These are phyloP conservation scores for Triangularia verruculosa DNA, from an alignment of 2,329 filamentous ascomycete genomes.

Conservation along the genomic window DNA sequence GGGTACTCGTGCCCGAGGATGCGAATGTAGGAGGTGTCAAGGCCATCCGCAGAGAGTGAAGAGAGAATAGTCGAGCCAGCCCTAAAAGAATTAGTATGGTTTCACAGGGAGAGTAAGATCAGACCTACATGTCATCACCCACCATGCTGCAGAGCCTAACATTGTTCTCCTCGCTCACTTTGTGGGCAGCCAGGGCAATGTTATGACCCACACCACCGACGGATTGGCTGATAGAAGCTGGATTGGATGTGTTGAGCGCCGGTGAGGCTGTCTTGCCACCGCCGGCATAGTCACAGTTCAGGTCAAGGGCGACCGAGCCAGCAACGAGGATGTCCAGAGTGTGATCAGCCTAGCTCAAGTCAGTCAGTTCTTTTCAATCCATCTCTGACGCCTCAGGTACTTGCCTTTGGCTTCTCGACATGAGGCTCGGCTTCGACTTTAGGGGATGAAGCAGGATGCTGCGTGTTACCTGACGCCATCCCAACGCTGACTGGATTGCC, in stretches of 20 bases:
- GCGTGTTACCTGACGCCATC: conserved; percentile 13
- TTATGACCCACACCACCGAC: conserved; percentile 92
- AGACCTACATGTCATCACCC: conserved; percentile 67
- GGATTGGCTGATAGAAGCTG: conserved; percentile 73
- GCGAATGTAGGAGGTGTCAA: conserved; percentile 63
- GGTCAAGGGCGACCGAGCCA: conserved; percentile 84
- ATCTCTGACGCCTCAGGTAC: background rate
- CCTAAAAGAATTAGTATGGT: conserved; percentile 35
- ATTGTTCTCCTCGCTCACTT: conserved; percentile 55
- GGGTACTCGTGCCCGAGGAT: conserved; percentile 47
- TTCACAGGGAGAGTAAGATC: background rate
- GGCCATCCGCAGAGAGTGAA: conserved; percentile 60
- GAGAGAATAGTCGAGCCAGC: conserved; percentile 72
- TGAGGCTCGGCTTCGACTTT: conserved; percentile 1
- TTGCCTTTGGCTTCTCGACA: conserved; percentile 3
- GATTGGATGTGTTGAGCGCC: conserved; percentile 77
- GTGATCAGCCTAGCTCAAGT: conserved; percentile 16
- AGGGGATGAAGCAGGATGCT: conserved; percentile 5
- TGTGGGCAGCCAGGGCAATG: conserved; percentile 78
- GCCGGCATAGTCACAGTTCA: conserved; percentile 71
- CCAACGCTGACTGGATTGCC: conserved; percentile 12
- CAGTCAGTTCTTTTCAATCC: background rate
- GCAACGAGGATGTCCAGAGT: conserved; percentile 72
- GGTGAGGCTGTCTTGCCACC: conserved; percentile 38
- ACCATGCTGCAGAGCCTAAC: conserved; percentile 78